Base-by-base conservation (phyloP, 2,329 filamentous ascomycete species). In the Xylaria sp. region DNA sequence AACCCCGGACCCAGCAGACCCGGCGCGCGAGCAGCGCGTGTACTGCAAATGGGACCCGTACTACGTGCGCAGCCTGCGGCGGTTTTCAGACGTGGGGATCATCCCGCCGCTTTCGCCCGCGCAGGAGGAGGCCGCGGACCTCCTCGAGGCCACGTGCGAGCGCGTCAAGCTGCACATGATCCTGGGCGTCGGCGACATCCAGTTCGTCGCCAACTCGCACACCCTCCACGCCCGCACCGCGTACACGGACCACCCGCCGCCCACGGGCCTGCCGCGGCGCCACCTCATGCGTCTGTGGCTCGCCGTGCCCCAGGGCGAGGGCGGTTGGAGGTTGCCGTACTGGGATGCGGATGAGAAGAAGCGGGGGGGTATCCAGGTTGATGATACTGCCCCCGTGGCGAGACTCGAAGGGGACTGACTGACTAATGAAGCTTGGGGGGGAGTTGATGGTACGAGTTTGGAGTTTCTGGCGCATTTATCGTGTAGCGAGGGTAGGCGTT, bases 21-120 rank as follows among this genome's bases (percentile, higher is more conserved):
- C 77, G 5, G 88, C 86, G 6, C 86, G 87, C 6, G 85, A 90
- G 74, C 86, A 86, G 40, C 84, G 92, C 16, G 87, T 95, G 12
- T 94, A 93, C 81, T 90, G 88, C 79, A 97, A 97, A 85, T 97
- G 91, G 89, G 94, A 97, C 77, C 94, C 94, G 1, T 97, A 97
- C 85, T 97, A 92, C 79, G 89, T 97, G 68, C 89, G 89, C 71
- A 93, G 91, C 9, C 84, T 97, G 8, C 85, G 83, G 23, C 88
- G 93, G 32, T 96, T 95, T 83, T 92, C 89, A 0, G 88, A 93
- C 76, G 80, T 82, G 21, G 93, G 92, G 1, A 78, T 92, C 54
- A 91, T 97, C 69, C 93, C 93, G 5, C 82, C 91, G 0, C 83
- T 97, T 44, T 92, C 90, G 6, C 80, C 84, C 0, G 91, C 86